phyloP scores from a whole-genome alignment of 2,329 filamentous ascomycete species.

The Ramularia collo-cygni region DNA sequence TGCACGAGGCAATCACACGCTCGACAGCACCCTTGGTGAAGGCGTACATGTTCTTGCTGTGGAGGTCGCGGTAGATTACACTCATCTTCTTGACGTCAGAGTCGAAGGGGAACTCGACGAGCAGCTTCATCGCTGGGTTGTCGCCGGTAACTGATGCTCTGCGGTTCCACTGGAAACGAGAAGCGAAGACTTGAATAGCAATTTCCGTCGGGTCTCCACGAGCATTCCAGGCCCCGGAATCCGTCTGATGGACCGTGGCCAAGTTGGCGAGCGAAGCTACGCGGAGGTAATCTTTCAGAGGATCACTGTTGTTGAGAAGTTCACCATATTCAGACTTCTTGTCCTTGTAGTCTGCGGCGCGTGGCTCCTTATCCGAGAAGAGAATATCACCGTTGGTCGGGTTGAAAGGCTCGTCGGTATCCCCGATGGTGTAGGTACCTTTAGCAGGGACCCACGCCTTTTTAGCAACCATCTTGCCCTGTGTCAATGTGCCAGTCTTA shows the following conservation, averaged over 20 bases:
- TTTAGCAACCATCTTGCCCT: constrained; percentile 55
- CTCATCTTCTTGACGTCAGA: constrained; percentile 72
- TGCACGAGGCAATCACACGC: constrained; percentile 58
- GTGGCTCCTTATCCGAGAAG: constrained; percentile 16
- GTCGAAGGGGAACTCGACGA: constrained; percentile 67
- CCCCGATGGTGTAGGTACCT: constrained; percentile 54
- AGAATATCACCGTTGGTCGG: constrained; percentile 55
- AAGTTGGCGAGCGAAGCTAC: constrained; percentile 61
- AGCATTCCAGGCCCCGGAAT: constrained; percentile 55
- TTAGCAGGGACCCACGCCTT: constrained; percentile 53
- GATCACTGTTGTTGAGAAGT: constrained; percentile 40
- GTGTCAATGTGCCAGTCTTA: constrained; percentile 43
- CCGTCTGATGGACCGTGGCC: constrained; percentile 52
- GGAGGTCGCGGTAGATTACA: constrained; percentile 60
- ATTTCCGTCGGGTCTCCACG: constrained; percentile 66
- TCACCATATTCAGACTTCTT: constrained; percentile 16
- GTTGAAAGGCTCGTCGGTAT: constrained; percentile 50
- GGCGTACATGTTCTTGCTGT: constrained; percentile 39
- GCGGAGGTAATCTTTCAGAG: constrained; percentile 48
- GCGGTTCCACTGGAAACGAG: constrained; percentile 47
- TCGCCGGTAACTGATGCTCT: constrained; percentile 23
- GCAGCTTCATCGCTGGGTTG: constrained; percentile 45
- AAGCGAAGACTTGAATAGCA: constrained; percentile 67
- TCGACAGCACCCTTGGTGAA: constrained; percentile 66
- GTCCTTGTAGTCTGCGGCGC: constrained; percentile 14